Percentiles rank a stretch among this genome's conserved stretches.
phyloP scores from a whole-genome alignment of 2,329 filamentous ascomycete genomes.

The Hymenotorrendiella dingleyae region DNA sequence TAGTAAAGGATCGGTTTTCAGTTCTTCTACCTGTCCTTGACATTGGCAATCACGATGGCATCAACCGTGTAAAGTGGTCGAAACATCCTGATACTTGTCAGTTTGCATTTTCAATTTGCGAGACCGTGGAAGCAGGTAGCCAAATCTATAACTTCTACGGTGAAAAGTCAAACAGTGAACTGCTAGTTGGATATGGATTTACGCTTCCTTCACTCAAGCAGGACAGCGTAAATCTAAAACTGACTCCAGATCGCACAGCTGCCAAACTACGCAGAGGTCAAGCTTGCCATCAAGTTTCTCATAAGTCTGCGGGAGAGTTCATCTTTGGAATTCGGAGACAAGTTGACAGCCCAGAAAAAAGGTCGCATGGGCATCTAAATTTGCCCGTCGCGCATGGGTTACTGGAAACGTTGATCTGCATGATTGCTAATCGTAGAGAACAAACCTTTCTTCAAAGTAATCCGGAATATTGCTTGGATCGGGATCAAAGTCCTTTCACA shows the following conservation, averaged over 20 bases:
- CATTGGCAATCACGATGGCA: constrained; percentile 63
- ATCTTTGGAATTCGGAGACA: constrained; percentile 19
- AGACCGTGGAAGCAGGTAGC: constrained; percentile 43
- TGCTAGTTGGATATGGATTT: constrained; percentile 60
- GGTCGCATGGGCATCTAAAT: constrained; percentile 6
- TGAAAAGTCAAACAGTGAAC: constrained; percentile 67
- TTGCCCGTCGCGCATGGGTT: constrained; percentile 26
- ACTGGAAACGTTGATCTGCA: constrained; percentile 23
- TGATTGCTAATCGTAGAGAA: constrained; percentile 24
- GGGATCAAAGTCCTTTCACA: constrained; percentile 7
- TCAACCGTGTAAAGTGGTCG: constrained; percentile 54
- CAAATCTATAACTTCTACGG: constrained; percentile 68
- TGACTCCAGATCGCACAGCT: constrained; percentile 16
- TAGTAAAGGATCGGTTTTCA: constrained; percentile 35
- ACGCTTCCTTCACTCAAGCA: constrained; percentile 38
- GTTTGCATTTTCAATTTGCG: constrained; percentile 40
- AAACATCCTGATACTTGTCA: constrained; percentile 34
- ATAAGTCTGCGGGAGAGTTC: constrained; percentile 20
- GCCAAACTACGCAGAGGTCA: constrained; percentile 19
- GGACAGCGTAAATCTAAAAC: constrained; percentile 31
- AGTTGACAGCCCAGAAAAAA: not conserved
- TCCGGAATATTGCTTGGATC: constrained; percentile 17
- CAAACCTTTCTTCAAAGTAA: constrained; percentile 11
- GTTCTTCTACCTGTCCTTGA: constrained; percentile 67
- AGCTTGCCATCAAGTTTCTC: constrained; percentile 12